Evolutionary conservation across 345 rosid genomes (phyloP), one percentile per base, ranked within the genome.

Genomic region (Anacardium occidentale): DNA sequence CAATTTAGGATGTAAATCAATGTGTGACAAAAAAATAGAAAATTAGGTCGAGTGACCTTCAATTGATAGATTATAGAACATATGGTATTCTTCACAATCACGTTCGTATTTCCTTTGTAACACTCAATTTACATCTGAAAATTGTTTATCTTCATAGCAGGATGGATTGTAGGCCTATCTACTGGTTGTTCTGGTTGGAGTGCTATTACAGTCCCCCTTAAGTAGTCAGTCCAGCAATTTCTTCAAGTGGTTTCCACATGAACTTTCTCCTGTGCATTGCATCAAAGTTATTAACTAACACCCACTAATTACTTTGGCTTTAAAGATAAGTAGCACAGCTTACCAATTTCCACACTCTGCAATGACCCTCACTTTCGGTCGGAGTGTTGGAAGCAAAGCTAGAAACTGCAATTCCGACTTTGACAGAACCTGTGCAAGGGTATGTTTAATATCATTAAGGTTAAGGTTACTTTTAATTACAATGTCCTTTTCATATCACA

Each of bases 311-410:
- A 4, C 25, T 29, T 13, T 24, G 71, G 15, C n/a, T 18, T 24
- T n/a, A 8, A 37, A 37, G 42, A 7, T 24, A 9, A 47, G 32
- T 40, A 29, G 17, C 20, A 47, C 13, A 7, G 34, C 68, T 65
- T 83, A 92, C 98, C 98, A 92, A 77, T 88, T 94, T 70, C 97
- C 97, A 78, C 97, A 89, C 57, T 92, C 97, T 17, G 97, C 97
- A 40, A 90, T 86, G 72, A 94, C 96, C 57, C 93, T 82, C 77
- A 90, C 98, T 72, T 78, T 90, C 11, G 98, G 97, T 51, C 95
- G 88, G 64, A 90, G 96, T 0, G 90, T 66, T 0, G 98, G 97
- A 77, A 92, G 97, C 81, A 92, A 69, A 72, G 97, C 97, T 1
- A 94, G 95, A 80, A 92, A 94, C 52, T 94, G 97, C 69, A 94